Percentiles rank a stretch among this genome's conserved stretches.
phyloP scores from a whole-genome alignment of 257 asterid species.

The Craterostigma plantagineum region DNA sequence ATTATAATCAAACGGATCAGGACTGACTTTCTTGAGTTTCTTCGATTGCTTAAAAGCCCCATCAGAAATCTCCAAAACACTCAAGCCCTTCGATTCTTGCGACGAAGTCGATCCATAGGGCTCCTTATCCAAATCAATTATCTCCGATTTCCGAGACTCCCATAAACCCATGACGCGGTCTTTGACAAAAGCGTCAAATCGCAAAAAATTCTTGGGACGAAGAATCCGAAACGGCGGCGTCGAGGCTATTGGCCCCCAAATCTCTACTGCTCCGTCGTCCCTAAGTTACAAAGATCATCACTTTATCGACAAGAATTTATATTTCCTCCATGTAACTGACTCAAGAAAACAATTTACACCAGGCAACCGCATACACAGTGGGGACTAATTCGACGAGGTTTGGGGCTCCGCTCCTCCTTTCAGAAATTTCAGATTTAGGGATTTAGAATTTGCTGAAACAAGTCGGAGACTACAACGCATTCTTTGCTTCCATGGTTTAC shows the following conservation, averaged over 20 bases:
- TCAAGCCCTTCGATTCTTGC: conserved; percentile 17
- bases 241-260: conserved; percentile 19
- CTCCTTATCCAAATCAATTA: conserved; percentile 21
- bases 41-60: conserved; percentile 10
- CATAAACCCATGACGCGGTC: conserved; percentile 8
- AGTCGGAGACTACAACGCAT: too few species aligned
- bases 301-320: too few species aligned
- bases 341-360: too few species aligned
- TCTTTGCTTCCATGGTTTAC: too few species aligned
- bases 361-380: too few species aligned
- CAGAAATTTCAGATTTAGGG: too few species aligned
- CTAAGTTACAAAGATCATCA: too few species aligned
- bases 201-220: conserved; percentile 37
- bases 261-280: too few species aligned
- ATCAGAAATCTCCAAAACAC: conserved; percentile 11
- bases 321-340: too few species aligned
- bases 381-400: too few species aligned
- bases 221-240: conserved; percentile 22
- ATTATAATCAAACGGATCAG: conserved; percentile 14
- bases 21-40: conserved; percentile 14
- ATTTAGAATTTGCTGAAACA: too few species aligned
- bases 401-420: too few species aligned
- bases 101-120: conserved; percentile 16
- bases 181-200: conserved; percentile 32
- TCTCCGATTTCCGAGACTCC: conserved; percentile 16